Evolutionary conservation across 371 early-diverging fungal genomes (phyloP).

Genomic region (Mucor sp.): DNA sequence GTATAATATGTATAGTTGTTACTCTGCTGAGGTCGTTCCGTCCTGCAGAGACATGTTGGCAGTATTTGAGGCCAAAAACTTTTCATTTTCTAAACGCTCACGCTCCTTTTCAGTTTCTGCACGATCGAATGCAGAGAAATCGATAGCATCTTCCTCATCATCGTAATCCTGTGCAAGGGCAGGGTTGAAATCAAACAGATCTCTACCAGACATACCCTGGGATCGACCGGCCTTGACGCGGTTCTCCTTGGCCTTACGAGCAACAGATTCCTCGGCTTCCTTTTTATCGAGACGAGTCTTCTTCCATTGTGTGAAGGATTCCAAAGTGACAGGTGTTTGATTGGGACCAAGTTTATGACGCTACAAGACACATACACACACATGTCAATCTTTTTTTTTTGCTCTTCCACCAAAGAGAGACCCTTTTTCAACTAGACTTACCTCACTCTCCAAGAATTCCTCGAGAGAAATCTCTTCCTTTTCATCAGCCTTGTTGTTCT

Average conservation of each 20-base stretch:
- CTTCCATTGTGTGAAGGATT: constrained; percentile 97
- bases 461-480: constrained; percentile 89
- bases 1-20: background rate
- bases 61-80: constrained; percentile 25
- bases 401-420: too few species aligned
- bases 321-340: constrained; percentile 96
- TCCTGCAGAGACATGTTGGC: constrained; percentile 29
- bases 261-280: constrained; percentile 70
- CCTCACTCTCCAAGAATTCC: constrained; percentile 96
- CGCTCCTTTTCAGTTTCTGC: constrained; percentile 48
- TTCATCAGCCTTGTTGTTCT: constrained; percentile 77
- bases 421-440: constrained; percentile 21
- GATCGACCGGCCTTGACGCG: constrained; percentile 92
- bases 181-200: constrained; percentile 98
- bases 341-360: constrained; percentile 94
- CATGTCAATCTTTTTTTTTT: background rate
- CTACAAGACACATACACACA: too few species aligned
- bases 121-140: constrained; percentile 58
- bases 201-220: constrained; percentile 94
- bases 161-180: constrained; percentile 77
- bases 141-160: constrained; percentile 76
- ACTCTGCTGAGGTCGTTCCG: background rate
- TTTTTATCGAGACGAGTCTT: constrained; percentile 75
- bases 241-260: constrained; percentile 83
- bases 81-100: constrained; percentile 44